phyloP scores from a whole-genome alignment of 2,329 filamentous ascomycete species.

The Plectosphaerella cucumerina region DNA sequence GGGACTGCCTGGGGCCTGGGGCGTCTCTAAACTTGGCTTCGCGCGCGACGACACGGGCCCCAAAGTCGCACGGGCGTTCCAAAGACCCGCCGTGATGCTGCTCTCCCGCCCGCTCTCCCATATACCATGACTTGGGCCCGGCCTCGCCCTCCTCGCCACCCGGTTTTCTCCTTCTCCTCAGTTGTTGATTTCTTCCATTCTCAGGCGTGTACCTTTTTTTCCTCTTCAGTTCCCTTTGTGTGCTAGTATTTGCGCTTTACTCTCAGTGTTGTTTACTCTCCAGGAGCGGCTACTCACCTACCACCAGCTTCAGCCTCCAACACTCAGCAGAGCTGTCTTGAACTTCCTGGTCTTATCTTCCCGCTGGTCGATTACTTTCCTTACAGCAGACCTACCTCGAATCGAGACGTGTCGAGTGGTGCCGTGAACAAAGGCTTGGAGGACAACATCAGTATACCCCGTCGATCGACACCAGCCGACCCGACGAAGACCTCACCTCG shows the following conservation, averaged over 20 bases:
- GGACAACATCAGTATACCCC: not conserved
- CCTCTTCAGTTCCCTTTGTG: not conserved
- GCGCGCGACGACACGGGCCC: not conserved
- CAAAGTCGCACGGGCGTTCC: not conserved
- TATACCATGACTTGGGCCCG: not conserved
- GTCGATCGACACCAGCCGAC: not conserved
- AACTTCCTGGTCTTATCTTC: not conserved
- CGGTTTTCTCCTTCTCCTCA: not conserved
- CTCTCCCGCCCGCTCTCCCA: too few species aligned
- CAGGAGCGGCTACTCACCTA: too few species aligned
- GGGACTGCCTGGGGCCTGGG: too few species aligned
- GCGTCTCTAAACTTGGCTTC: not conserved
- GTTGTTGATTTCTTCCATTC: not conserved
- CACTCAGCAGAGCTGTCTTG: not conserved
- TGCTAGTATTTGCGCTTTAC: not conserved
- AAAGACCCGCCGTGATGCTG: not conserved
- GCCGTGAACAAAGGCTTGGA: not conserved
- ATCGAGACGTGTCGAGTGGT: not conserved
- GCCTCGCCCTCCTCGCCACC: not conserved
- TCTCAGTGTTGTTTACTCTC: not conserved
- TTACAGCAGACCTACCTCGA: not conserved
- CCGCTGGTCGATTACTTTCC: not conserved
- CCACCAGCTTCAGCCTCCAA: not conserved
- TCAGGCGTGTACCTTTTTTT: not conserved
- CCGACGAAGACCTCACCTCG: not conserved